phyloP scores from a whole-genome alignment of 306 rosid genomes.

The Bauhinia variegata region DNA sequence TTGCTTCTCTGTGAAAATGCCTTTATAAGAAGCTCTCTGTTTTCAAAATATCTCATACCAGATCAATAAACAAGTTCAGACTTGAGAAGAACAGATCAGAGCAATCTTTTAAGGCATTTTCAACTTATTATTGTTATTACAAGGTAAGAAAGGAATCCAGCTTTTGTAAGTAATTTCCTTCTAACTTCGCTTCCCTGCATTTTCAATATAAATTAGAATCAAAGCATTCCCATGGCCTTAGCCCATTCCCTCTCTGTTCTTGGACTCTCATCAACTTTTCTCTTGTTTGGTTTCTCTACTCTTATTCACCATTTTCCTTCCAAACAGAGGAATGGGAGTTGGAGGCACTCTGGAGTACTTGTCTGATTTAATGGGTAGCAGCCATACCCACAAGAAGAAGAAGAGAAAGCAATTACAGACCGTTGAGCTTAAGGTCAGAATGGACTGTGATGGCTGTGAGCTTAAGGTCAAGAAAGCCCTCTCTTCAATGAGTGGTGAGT shows the following conservation, averaged over 20 bases:
- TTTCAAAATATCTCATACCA: conserved; percentile 47
- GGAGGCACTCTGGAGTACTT: conserved; percentile 82
- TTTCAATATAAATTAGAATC: conserved; percentile 31
- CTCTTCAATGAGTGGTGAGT: conserved; percentile 71
- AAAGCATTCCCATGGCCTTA: conserved; percentile 20
- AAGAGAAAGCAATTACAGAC: conserved; percentile 82
- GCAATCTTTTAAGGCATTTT: conserved; percentile 40
- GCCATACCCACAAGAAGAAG: conserved; percentile 61
- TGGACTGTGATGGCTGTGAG: conserved; percentile 99
- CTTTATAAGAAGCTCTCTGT: conserved; percentile 65
- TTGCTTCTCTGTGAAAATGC: conserved; percentile 50
- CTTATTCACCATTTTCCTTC: conserved; percentile 25
- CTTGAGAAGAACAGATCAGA: conserved; percentile 28
- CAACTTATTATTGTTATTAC: conserved; percentile 25
- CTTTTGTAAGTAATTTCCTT: conserved; percentile 47
- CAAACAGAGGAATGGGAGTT: conserved; percentile 76
- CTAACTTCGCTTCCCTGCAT: conserved; percentile 48
- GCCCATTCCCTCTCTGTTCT: conserved; percentile 14
- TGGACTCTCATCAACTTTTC: conserved; percentile 25
- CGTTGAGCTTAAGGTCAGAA: conserved; percentile 86
- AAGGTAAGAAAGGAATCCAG: conserved; percentile 67
- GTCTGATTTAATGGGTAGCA: conserved; percentile 75
- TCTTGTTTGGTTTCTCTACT: conserved; percentile 15
- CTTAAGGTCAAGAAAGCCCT: conserved; percentile 93
- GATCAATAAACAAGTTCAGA: conserved; percentile 34